phyloP scores from a whole-genome alignment of 2,329 filamentous ascomycete species.

The Cryphonectria carpinicola region DNA sequence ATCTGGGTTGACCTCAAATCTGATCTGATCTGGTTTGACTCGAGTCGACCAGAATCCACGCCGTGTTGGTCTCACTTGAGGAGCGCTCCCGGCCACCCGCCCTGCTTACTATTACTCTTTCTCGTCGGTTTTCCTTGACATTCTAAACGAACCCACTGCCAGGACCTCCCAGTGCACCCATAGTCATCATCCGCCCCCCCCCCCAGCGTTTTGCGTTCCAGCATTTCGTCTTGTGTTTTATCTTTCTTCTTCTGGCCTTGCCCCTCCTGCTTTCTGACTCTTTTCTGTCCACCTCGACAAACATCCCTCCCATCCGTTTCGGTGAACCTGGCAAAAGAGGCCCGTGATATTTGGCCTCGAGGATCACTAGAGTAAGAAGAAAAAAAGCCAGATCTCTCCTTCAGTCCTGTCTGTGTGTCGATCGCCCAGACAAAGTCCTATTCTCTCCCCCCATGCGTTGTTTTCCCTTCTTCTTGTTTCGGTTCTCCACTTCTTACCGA shows the following conservation, averaged over 20 bases:
- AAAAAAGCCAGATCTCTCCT: neutral
- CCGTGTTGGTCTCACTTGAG: constrained; percentile 12
- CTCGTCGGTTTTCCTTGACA: constrained; percentile 4
- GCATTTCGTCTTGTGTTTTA: constrained; percentile 15
- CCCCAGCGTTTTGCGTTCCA: constrained; percentile 12
- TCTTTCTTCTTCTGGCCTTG: constrained; percentile 13
- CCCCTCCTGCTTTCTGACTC: constrained; percentile 1
- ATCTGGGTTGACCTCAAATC: neutral
- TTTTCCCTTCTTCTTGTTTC: constrained; percentile 5
- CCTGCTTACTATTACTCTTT: constrained; percentile 16
- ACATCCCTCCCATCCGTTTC: constrained; percentile 12
- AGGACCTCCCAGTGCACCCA: constrained; percentile 6
- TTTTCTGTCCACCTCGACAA: constrained; percentile 10
- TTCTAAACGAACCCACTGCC: constrained; percentile 10
- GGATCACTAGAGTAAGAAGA: constrained; percentile 22
- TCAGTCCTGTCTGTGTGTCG: constrained; percentile 2
- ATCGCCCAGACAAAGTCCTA: constrained; percentile 8
- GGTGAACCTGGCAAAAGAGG: constrained; percentile 17
- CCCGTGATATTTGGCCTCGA: constrained; percentile 23
- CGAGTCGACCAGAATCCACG: constrained; percentile 11
- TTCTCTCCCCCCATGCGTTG: constrained; percentile 1
- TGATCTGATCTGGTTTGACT: constrained; percentile 4
- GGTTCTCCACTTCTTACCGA: constrained; percentile 17
- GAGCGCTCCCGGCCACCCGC: constrained; percentile 11
- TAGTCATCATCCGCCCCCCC: constrained; percentile 1